phyloP scores from a whole-genome alignment of 176 grass and related monocot genomes.

The Oryza glaberrima region DNA sequence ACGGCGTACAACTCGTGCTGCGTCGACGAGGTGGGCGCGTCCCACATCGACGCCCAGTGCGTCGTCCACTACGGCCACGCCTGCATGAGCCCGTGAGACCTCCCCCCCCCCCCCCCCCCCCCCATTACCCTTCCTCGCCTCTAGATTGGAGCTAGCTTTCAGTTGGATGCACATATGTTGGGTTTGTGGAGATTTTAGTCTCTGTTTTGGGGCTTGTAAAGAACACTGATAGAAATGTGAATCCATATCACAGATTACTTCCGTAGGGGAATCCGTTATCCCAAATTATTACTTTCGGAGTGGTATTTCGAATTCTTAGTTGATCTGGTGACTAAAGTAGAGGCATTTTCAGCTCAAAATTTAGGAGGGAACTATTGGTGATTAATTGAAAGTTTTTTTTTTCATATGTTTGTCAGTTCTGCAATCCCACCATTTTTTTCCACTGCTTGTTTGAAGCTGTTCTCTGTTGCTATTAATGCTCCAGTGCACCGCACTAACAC shows the following conservation, averaged over 20 bases:
- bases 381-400: neutral
- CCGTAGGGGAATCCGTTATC: too few relatives aligned
- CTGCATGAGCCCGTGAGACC: constrained; percentile 93
- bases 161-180: neutral
- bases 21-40: constrained; percentile 91
- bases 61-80: constrained; percentile 93
- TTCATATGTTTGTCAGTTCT: neutral
- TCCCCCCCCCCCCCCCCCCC: neutral
- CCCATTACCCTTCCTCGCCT: neutral
- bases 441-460: neutral
- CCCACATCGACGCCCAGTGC: constrained; percentile 79
- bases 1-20: constrained; percentile 92
- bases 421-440: neutral
- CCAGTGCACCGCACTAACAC: neutral
- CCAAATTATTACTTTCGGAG: neutral
- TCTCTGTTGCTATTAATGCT: neutral
- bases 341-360: neutral
- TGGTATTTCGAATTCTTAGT: neutral
- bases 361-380: neutral
- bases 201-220: neutral
- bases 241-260: neutral
- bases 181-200: neutral
- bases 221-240: neutral
- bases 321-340: neutral
- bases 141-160: neutral